These are phyloP conservation scores for Claviceps digitariae DNA, from an alignment of 2,329 filamentous ascomycete species.

Conservation along the genomic window DNA sequence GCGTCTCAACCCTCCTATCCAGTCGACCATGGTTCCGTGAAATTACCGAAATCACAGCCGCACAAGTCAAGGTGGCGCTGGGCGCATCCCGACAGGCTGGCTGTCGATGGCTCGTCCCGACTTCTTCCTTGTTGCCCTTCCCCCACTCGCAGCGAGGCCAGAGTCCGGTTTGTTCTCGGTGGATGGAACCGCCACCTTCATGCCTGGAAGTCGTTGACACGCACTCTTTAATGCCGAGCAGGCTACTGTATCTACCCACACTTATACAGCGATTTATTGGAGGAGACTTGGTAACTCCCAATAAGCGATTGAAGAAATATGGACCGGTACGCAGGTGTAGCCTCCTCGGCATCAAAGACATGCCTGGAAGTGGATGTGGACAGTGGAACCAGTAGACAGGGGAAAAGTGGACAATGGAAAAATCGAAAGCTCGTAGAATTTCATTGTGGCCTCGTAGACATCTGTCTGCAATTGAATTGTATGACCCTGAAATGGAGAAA, in stretches of 20 bases:
- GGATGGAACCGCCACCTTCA: background rate
- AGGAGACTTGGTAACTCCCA: no score
- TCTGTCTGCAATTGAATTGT: no score
- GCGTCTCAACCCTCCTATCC: background rate
- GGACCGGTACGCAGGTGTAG: no score
- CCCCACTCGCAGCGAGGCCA: background rate
- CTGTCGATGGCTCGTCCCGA: constrained; percentile 15
- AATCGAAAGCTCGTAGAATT: background rate
- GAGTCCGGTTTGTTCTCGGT: constrained; percentile 21
- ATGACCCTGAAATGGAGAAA: no score
- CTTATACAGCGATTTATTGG: no score
- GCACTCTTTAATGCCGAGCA: no score
- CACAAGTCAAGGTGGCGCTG: background rate
- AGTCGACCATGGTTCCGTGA: background rate
- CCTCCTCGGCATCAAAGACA: no score
- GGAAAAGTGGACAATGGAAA: background rate
- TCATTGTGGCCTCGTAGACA: no score
- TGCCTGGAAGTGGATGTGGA: background rate
- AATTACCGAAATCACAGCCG: background rate
- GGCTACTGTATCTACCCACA: no score
- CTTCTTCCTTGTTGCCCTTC: constrained; percentile 13
- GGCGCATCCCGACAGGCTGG: constrained; percentile 13
- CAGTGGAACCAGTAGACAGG: background rate
- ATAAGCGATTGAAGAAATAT: no score
- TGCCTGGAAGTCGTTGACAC: constrained; percentile 5